Conservation (phyloP, 2,329 filamentous ascomycete genomes). For the Nothophaeocryptopus gaeumannii region DNA sequence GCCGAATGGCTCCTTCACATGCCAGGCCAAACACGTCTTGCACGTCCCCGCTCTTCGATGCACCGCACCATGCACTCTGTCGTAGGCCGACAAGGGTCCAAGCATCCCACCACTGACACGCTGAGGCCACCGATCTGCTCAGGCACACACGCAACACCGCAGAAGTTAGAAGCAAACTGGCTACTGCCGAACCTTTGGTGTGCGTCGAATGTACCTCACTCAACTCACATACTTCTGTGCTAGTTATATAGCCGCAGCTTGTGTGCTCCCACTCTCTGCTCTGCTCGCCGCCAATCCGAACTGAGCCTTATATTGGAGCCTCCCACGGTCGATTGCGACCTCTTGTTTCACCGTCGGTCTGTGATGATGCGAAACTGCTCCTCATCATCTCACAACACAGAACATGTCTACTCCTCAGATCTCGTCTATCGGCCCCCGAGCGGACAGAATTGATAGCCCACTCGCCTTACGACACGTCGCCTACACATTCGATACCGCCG, state of each 20-base stretch:
- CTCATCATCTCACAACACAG: slow-evolving; percentile 14
- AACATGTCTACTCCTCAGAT: slow-evolving; percentile 22
- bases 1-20: slow-evolving; percentile 1
- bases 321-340: slow-evolving; percentile 13
- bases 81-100: slow-evolving; percentile 3
- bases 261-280: too few species aligned
- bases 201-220: too few species aligned
- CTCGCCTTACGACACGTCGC: slow-evolving; percentile 57
- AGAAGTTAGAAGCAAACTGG: background rate
- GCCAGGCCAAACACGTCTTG: background rate
- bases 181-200: background rate
- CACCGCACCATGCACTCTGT: slow-evolving; percentile 1
- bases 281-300: too few species aligned
- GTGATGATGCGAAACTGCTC: slow-evolving; percentile 17
- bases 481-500: slow-evolving; percentile 71
- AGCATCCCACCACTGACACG: background rate
- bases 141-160: slow-evolving; percentile 2
- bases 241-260: too few species aligned
- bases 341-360: background rate
- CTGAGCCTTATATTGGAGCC: too few species aligned
- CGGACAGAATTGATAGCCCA: slow-evolving; percentile 32
- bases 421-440: slow-evolving; percentile 24
- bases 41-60: slow-evolving; percentile 6
- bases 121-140: background rate
- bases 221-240: too few species aligned